phyloP scores from a whole-genome alignment of 345 rosid species.

The Adansonia digitata region DNA sequence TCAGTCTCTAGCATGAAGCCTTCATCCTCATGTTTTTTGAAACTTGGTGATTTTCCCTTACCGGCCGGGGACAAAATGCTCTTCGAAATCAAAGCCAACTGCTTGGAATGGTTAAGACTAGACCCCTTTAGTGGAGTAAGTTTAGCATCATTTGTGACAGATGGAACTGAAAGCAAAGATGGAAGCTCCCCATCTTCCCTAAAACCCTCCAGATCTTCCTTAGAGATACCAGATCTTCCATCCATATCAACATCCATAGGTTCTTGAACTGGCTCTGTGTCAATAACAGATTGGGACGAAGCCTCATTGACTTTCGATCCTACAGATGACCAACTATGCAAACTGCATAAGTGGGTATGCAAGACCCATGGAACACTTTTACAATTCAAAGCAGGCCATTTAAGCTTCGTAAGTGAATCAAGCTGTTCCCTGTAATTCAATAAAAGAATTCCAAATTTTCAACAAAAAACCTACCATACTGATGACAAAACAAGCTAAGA shows the following conservation, averaged over 20 bases:
- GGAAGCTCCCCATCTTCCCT: conserved; percentile 99
- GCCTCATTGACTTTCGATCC: conserved; percentile 37
- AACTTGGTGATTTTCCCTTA: conserved; percentile 58
- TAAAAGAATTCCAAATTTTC: conserved; percentile 43
- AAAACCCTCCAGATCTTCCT: conserved; percentile 54
- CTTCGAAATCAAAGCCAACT: conserved; percentile 75
- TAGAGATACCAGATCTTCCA: conserved; percentile 50
- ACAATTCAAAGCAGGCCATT: conserved; percentile 64
- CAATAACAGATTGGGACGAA: conserved; percentile 34
- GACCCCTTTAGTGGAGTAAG: conserved; percentile 39
- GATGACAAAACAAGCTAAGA: conserved; percentile 18
- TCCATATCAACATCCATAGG: conserved; percentile 50
- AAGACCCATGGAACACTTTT: conserved; percentile 73
- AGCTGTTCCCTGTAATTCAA: conserved; percentile 94
- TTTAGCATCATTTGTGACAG: conserved; percentile 35
- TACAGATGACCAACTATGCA: conserved; percentile 62
- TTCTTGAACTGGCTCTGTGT: conserved; percentile 46
- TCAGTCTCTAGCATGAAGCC: conserved; percentile 69
- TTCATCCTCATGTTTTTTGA: conserved; percentile 66
- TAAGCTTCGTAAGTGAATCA: conserved; percentile 67
- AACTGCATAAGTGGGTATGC: conserved; percentile 61
- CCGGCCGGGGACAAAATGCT: conserved; percentile 54
- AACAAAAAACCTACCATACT: conserved; percentile 21
- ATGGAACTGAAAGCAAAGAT: conserved; percentile 48
- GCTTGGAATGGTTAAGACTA: conserved; percentile 53